These are phyloP conservation scores for Piper longum DNA, from an alignment of 164 flowering plant species.

Conservation along the genomic window DNA sequence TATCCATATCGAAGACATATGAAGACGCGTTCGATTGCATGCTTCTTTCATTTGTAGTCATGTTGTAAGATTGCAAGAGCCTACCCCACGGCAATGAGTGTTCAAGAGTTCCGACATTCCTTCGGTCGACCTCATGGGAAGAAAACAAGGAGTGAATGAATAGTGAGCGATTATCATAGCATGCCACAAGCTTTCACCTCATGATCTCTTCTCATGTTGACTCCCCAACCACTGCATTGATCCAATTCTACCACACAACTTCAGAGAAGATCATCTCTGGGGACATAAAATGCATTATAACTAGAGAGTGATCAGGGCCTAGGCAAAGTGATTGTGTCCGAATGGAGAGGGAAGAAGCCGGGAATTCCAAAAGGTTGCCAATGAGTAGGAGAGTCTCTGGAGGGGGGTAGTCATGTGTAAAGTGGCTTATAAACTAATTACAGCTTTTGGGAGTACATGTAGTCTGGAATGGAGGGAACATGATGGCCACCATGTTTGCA, in stretches of 20 bases:
- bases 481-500: constrained; percentile 61
- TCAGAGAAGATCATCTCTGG: not conserved
- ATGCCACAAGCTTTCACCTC: not conserved
- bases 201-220: too few relatives aligned
- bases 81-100: not conserved
- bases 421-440: constrained; percentile 20
- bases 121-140: not conserved
- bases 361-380: constrained; percentile 10
- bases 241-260: too few relatives aligned
- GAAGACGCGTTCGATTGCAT: too few relatives aligned
- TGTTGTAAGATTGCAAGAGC: not conserved
- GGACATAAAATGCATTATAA: not conserved
- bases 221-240: too few relatives aligned
- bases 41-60: too few relatives aligned
- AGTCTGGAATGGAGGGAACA: constrained; percentile 46
- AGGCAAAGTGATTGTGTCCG: not conserved
- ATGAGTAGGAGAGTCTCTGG: constrained; percentile 11
- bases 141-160: not conserved
- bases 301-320: too few relatives aligned
- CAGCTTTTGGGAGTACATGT: constrained; percentile 21
- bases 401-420: constrained; percentile 11
- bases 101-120: not conserved
- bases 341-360: not conserved
- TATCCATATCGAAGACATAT: too few relatives aligned
- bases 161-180: too few relatives aligned